These are phyloP conservation scores for Echites panduratus DNA, from an alignment of 257 asterid genomes.

Conservation along the genomic window DNA sequence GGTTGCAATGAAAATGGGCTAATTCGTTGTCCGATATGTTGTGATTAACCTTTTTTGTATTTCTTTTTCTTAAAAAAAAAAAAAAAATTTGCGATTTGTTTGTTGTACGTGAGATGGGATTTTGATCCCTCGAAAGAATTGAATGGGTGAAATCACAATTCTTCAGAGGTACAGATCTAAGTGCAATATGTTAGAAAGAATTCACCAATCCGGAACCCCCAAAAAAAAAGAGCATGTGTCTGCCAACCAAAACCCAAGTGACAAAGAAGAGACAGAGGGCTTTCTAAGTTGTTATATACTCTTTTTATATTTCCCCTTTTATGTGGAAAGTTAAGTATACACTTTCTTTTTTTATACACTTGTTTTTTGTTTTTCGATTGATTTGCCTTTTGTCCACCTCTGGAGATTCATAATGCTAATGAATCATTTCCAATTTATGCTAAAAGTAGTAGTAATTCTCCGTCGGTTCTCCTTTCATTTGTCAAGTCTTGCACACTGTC, in stretches of 20 bases:
- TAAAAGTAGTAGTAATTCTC: too few relatives aligned
- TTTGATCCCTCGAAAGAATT: slow-evolving; percentile 1
- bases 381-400: not conserved
- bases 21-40: slow-evolving; percentile 67
- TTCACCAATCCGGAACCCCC: not conserved
- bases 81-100: slow-evolving; percentile 20
- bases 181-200: too few relatives aligned
- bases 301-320: not conserved
- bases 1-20: slow-evolving; percentile 92
- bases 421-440: not conserved
- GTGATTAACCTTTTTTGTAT: slow-evolving; percentile 20
- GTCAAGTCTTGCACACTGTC: too few relatives aligned
- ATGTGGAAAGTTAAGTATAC: slow-evolving; percentile 7
- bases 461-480: too few relatives aligned
- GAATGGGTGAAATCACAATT: not conserved
- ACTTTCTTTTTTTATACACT: too few relatives aligned
- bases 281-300: not conserved
- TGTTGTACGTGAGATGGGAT: slow-evolving; percentile 43
- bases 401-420: not conserved
- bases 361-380: too few relatives aligned
- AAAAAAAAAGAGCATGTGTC: not conserved
- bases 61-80: too few relatives aligned
- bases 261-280: slow-evolving; percentile 1
- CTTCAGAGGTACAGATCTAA: too few relatives aligned
- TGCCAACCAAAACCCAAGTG: slow-evolving; percentile 7